Evolutionary conservation across 345 rosid species (phyloP).

Genomic region (Anastatica hierochuntica): DNA sequence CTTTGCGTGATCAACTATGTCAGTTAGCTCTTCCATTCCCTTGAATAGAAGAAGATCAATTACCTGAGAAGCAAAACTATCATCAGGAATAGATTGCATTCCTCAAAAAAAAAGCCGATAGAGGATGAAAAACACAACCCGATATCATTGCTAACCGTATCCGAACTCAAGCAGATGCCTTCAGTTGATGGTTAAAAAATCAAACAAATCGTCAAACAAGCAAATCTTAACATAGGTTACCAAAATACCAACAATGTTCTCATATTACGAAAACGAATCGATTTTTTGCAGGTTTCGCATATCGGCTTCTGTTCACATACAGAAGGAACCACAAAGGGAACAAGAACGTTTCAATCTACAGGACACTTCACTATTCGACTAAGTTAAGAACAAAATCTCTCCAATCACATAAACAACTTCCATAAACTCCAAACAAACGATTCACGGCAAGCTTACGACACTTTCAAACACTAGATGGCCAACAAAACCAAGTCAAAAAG

Average conservation of each 20-base stretch:
- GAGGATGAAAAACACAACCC: background rate
- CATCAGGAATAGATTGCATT: constrained; percentile 7
- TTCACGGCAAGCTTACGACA: background rate
- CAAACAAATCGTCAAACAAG: background rate
- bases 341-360: background rate
- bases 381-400: background rate
- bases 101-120: background rate
- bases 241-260: background rate
- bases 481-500: background rate
- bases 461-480: background rate
- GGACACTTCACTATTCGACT: background rate
- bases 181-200: too few species aligned
- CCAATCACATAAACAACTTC: background rate
- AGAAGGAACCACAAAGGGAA: constrained; percentile 7
- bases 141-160: background rate
- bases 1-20: constrained; percentile 83
- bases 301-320: background rate
- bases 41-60: constrained; percentile 87
- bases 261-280: background rate
- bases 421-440: background rate
- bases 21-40: constrained; percentile 84
- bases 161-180: background rate
- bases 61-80: constrained; percentile 44
- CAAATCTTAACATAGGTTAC: background rate
- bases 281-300: background rate